A percentile compares a stretch with the other conserved stretches of the same genome.
phyloP scores from a whole-genome alignment of 805 yeast genomes.

The Priceomyces castillae region DNA sequence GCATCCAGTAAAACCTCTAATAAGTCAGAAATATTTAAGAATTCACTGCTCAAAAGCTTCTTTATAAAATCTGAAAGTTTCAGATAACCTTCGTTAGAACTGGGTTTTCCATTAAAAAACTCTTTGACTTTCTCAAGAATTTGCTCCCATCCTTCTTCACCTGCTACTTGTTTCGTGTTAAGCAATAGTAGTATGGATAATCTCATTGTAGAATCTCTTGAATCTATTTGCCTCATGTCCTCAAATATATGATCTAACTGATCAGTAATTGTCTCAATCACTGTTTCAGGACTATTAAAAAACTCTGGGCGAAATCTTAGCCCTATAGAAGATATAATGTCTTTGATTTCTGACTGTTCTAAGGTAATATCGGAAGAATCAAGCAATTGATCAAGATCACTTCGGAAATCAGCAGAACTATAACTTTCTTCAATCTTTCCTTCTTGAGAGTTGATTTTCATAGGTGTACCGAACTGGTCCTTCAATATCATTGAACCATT shows the following conservation, averaged over 20 bases:
- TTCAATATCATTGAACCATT: slow-evolving; percentile 16
- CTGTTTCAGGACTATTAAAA: background rate
- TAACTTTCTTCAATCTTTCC: slow-evolving; percentile 18
- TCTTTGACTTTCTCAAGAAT: background rate
- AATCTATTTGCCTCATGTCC: background rate
- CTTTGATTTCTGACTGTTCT: slow-evolving; percentile 15
- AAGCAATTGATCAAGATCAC: slow-evolving; percentile 24
- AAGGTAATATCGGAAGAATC: slow-evolving; percentile 9
- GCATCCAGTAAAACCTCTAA: background rate
- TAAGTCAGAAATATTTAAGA: background rate
- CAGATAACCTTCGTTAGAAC: background rate
- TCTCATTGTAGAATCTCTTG: background rate
- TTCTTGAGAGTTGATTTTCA: slow-evolving; percentile 25
- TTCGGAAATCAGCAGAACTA: slow-evolving; percentile 23
- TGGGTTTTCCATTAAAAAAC: background rate
- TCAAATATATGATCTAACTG: background rate
- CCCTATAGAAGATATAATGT: slow-evolving; percentile 11
- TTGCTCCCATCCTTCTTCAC: background rate
- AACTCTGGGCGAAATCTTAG: slow-evolving; percentile 8
- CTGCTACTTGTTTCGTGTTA: background rate
- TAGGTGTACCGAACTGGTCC: slow-evolving; percentile 34
- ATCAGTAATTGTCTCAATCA: background rate
- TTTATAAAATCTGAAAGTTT: background rate
- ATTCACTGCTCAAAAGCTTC: background rate
- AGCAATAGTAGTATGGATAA: background rate